phyloP scores from a whole-genome alignment of 345 rosid species.

The Excoecaria cochinchinensis region DNA sequence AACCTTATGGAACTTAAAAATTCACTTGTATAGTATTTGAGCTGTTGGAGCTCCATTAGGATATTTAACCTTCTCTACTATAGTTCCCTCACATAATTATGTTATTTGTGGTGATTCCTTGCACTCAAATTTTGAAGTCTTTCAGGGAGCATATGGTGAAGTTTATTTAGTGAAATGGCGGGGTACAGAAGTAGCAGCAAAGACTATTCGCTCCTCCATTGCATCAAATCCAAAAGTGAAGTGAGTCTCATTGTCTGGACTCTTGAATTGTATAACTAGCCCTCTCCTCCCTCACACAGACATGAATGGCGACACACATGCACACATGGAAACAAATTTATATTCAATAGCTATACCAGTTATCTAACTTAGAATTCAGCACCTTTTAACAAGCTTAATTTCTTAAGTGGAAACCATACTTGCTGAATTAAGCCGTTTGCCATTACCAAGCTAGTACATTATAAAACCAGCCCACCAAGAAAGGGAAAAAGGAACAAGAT shows the following conservation, averaged over 20 bases:
- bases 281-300: neutral
- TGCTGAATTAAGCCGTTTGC: neutral
- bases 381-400: neutral
- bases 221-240: constrained; percentile 60
- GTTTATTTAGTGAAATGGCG: constrained; percentile 65
- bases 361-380: neutral
- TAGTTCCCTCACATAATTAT: neutral
- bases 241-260: constrained; percentile 33
- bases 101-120: constrained; percentile 3
- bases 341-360: neutral
- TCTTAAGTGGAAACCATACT: neutral
- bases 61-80: neutral
- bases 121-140: constrained; percentile 5
- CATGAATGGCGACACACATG: neutral
- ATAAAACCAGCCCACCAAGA: neutral
- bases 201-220: constrained; percentile 63
- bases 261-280: neutral
- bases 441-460: neutral
- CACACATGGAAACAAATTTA: too few relatives aligned
- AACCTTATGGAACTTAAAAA: constrained; percentile 3
- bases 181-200: constrained; percentile 65
- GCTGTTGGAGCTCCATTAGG: constrained; percentile 5
- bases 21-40: neutral
- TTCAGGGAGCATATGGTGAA: constrained; percentile 63
- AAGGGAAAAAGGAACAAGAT: neutral